Conservation (phyloP, 2,329 filamentous ascomycete genomes). For the Fusarium sp. region DNA sequence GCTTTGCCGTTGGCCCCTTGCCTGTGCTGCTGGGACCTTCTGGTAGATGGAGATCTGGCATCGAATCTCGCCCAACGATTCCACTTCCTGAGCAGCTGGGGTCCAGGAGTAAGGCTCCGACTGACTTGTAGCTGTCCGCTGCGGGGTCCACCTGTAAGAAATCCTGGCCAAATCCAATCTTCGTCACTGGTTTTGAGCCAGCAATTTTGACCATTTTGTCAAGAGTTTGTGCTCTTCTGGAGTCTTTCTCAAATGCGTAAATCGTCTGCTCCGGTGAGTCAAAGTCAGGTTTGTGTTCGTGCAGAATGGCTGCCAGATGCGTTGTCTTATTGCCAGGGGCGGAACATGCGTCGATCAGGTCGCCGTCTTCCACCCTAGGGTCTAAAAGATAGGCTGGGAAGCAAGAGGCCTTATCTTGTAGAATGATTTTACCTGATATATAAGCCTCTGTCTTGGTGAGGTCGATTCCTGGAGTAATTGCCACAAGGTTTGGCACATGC, state of each 20-base stretch:
- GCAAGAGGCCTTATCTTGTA: slow-evolving; percentile 97
- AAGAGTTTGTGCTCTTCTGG: slow-evolving; percentile 77
- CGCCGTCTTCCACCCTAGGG: slow-evolving; percentile 73
- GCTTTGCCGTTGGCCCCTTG: slow-evolving; percentile 36
- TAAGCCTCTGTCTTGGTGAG: slow-evolving; percentile 82
- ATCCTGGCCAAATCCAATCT: slow-evolving; percentile 80
- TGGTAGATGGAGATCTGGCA: slow-evolving; percentile 75
- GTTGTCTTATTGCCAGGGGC: slow-evolving; percentile 98
- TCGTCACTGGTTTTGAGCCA: slow-evolving; percentile 75
- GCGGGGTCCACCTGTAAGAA: slow-evolving; percentile 82
- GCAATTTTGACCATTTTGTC: slow-evolving; percentile 87
- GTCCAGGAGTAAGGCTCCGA: slow-evolving; percentile 87
- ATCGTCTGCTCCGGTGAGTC: slow-evolving; percentile 62
- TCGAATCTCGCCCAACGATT: slow-evolving; percentile 89
- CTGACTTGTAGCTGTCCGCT: slow-evolving; percentile 72
- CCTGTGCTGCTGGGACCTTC: slow-evolving; percentile 46
- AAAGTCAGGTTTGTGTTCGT: slow-evolving; percentile 56
- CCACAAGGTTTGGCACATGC: slow-evolving; percentile 86
- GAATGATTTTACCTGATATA: slow-evolving; percentile 80
- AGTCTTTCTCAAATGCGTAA: slow-evolving; percentile 84
- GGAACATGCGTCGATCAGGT: slow-evolving; percentile 92
- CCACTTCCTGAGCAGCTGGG: slow-evolving; percentile 97
- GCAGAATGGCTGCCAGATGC: slow-evolving; percentile 84
- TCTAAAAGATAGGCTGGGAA: slow-evolving; percentile 93
- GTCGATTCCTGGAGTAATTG: slow-evolving; percentile 78